Evolutionary conservation across 352 stramenopile genomes (phyloP), one percentile per base, ranked within the genome.

Genomic region (Globisporangium paddicum): DNA sequence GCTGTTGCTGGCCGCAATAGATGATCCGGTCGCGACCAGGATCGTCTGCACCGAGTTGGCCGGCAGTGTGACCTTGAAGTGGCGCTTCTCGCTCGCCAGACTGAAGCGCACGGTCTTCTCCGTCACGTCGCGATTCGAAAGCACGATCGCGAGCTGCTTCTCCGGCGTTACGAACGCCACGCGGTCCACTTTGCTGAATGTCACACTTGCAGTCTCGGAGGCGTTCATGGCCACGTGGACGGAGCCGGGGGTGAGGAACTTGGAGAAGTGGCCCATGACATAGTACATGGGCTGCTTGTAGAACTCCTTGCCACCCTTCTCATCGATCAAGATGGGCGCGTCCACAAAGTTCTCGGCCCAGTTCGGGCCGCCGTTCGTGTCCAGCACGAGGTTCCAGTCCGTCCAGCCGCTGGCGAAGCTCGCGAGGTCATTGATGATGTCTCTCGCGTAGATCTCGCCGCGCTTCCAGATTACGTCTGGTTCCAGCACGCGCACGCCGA

Each of bases 391-490:
- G 57, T 96, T 96, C 86, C 86, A 95, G 64, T 95, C 81, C 25
- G 80, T 86, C 84, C 86, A 96, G 0, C 82, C 81, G 0, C 47
- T 45, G 3, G 85, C 76, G 48, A 76, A 82, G 62, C 75, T 88
- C 50, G 84, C 86, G 37, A 93, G 57, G 57, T 96, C 82, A 49
- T 84, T 79, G 48, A 96, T 77, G 45, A 96, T 90, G 58, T 96
- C 86, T 55, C 82, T 79, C 9, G 72, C 72, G 55, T 89, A 85
- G 56, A 82, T 82, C 56, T 96, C 73, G 0, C 73, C 82, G 49
- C 82, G 70, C 32, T 65, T 69, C 81, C 82, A 92, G 53, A 67
- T 73, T 37, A 76, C 71, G 35, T 84, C 72, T 11, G 52, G n/a
- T n/a, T n/a, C n/a, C n/a, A n/a, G n/a, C n/a, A n/a, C 65, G 18